phyloP scores from a whole-genome alignment of 1,284 basidiomycete genomes.

The Pisolithus thermaeus region DNA sequence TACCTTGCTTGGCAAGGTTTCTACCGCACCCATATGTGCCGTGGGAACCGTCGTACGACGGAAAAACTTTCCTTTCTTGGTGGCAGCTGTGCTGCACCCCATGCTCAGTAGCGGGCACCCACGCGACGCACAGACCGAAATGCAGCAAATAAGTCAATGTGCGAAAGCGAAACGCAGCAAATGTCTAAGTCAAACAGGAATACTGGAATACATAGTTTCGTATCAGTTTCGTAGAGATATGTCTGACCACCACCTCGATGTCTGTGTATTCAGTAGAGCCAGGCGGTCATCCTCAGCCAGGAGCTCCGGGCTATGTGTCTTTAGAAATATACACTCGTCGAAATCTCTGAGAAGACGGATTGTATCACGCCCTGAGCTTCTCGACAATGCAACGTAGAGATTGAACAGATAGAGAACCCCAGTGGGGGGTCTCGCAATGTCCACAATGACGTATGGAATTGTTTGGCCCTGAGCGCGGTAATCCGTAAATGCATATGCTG shows the following conservation, averaged over 20 bases:
- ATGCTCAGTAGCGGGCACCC: no score
- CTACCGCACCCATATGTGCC: no score
- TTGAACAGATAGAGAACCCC: constrained; percentile 25
- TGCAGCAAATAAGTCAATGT: no score
- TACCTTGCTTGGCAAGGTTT: no score
- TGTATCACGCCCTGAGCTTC: constrained; percentile 23
- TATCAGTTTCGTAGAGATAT: not conserved
- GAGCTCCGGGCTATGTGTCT: not conserved
- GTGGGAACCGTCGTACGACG: no score
- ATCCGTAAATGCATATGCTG: constrained; percentile 32
- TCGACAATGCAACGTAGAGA: constrained; percentile 29
- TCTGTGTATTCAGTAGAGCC: not conserved
- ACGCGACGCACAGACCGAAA: no score
- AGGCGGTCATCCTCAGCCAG: not conserved
- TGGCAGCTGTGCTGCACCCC: no score
- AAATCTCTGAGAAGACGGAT: constrained; percentile 22
- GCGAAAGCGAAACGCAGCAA: no score
- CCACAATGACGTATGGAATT: constrained; percentile 23
- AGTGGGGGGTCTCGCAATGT: constrained; percentile 26
- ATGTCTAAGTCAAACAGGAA: no score
- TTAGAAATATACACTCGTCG: constrained; percentile 1
- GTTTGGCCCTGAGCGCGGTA: constrained; percentile 31
- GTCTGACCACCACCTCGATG: not conserved
- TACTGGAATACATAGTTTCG: no score
- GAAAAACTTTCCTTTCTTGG: no score